These are phyloP conservation scores for Carallia pectinifolia DNA, from an alignment of 345 rosid genomes.

Conservation along the genomic window DNA sequence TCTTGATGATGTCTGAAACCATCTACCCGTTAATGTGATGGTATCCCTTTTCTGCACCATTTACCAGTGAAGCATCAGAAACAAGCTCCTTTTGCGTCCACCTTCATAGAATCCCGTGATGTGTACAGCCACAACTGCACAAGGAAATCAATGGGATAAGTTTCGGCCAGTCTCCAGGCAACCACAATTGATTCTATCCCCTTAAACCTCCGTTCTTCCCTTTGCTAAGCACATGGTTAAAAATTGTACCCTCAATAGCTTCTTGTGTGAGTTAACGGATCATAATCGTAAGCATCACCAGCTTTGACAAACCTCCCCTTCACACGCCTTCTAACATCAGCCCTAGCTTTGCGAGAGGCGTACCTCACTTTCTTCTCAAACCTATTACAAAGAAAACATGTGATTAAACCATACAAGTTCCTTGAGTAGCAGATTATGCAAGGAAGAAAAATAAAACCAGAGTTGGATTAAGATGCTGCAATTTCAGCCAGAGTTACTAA, in stretches of 20 bases:
- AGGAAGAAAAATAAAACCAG: neutral
- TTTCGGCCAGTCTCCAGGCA: slow-evolving; percentile 24
- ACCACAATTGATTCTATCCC: slow-evolving; percentile 19
- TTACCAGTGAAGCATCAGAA: slow-evolving; percentile 29
- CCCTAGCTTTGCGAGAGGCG: slow-evolving; percentile 97
- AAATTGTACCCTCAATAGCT: slow-evolving; percentile 58
- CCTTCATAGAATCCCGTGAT: slow-evolving; percentile 22
- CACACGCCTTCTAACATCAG: slow-evolving; percentile 93
- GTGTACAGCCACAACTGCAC: slow-evolving; percentile 27
- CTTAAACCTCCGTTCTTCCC: slow-evolving; percentile 20
- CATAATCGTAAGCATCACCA: slow-evolving; percentile 94
- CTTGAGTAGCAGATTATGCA: neutral
- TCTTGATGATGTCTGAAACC: slow-evolving; percentile 18
- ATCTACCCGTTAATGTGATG: slow-evolving; percentile 12
- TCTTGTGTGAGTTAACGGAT: slow-evolving; percentile 75
- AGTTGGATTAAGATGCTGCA: neutral
- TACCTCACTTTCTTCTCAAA: slow-evolving; percentile 93
- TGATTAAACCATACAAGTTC: slow-evolving; percentile 6
- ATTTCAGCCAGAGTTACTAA: neutral
- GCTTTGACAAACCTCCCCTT: slow-evolving; percentile 97
- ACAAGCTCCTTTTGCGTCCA: slow-evolving; percentile 18
- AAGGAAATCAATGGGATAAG: slow-evolving; percentile 18
- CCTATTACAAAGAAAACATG: slow-evolving; percentile 36
- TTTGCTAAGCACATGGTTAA: slow-evolving; percentile 16
- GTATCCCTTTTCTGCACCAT: slow-evolving; percentile 8